Evolutionary conservation across 1,284 basidiomycete species (phyloP), one percentile per base, ranked within the genome.

Genomic region (Rhodotorula sp.): DNA sequence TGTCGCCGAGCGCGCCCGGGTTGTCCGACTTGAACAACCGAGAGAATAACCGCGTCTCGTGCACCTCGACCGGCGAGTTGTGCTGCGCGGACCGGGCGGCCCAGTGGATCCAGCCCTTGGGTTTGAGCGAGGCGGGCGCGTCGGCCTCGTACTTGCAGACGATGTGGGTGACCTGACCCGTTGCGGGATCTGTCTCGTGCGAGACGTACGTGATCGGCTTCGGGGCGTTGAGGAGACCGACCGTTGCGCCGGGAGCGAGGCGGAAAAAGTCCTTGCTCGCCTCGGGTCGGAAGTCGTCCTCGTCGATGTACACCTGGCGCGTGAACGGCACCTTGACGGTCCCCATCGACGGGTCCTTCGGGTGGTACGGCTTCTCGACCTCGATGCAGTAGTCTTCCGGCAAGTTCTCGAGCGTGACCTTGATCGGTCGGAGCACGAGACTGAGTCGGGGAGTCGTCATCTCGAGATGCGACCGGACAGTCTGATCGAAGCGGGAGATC

Each of bases 51-150:
- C 94, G 88, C 53, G 91, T 91, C 83, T 99, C 93, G 79, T 93
- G 88, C 74, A 99, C 84, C 61, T 83, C 82, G 55, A 98, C 89
- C 17, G 94, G 93, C 72, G 89, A 91, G 18, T 88, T 86, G 0
- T 88, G 88, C 10, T 88, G 83, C 18, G 86, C 84, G 78, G 95
- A 90, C 75, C 91, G 89, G 56, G 92, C 93, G 24, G 99, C 91
- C 96, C 96, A 99, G 80, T 99, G 96, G 79, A 99, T 93, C 83
- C 89, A 99, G 22, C 94, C 89, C 81, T 97, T 96, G 45, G 94
- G 90, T 80, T 97, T 98, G 62, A 75, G 66, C 44, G 84, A 80
- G 46, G 78, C 79, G 17, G 84, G 80, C 20, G 71, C 71, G 24
- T 79, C 79, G 17, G 84, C 85, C 75, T 92, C 86, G 80, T 97